Base-by-base conservation (phyloP, 2,329 filamentous ascomycete species). In the Massarina eburnea region DNA sequence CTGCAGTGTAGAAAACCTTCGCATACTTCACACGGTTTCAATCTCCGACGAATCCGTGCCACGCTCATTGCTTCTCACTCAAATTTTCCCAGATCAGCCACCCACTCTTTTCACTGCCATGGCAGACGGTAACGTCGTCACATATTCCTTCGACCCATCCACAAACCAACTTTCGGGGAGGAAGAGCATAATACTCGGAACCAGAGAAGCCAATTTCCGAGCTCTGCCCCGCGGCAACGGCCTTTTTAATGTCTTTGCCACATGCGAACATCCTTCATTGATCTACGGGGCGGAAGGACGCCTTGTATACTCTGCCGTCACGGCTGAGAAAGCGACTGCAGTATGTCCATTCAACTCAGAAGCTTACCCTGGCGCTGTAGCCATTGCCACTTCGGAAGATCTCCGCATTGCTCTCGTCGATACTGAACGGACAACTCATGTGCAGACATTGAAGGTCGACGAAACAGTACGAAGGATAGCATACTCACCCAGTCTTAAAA, bases 301-400 rank as follows among this genome's bases (percentile, higher is more conserved):
- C 18, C 86, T 96, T 32, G 84, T 96, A 1, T 99, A 95, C 72
- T 96, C 91, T 4, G 91, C 94, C 1, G 89, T 96, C 1, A 96
- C 92, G 10, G 90, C 91, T 2, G 89, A 96, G 50, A 86, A 91
- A 52, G 89, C 90, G 1, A 85, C 85, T 1, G 86, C 83, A 38
- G 85, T 97, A 5, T 94, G 89, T 49, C 80, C 87, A 0, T 95
- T 99, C 62, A 82, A 96, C 66, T 80, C 86, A 0, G 83, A 86
- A 56, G 88, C 87, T 2, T 99, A 89, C 61, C 90, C 91, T 0
- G 80, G 81, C 21, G 86, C 89, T 0, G 86, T 97, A 35, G 84
- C 89, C 1, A 80, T 99, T 32, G 91, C 91, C 2, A 92, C 89
- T 0, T 78, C 84, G 12, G 76, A 79, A 14, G 84, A 91, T 49